Evolutionary conservation across 2,329 filamentous ascomycete genomes (phyloP).

Genomic region (Trichoderma guizhouense): DNA sequence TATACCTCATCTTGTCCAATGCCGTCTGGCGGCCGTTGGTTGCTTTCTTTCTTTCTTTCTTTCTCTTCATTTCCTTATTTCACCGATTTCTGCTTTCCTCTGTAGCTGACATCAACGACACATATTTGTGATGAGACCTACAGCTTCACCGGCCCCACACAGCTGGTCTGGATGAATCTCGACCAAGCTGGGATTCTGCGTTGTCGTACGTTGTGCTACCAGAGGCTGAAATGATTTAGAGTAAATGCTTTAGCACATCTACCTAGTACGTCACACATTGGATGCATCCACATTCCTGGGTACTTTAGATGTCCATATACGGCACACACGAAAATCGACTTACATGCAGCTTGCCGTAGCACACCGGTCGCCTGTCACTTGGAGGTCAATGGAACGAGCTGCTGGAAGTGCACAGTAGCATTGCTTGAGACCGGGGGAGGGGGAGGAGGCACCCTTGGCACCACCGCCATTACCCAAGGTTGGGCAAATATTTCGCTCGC

Average conservation of each 20-base stretch:
- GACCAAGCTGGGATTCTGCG: not conserved
- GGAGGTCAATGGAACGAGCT: not conserved
- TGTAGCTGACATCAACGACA: not conserved
- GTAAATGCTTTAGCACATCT: not conserved
- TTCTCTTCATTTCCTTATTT: not conserved
- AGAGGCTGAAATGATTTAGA: conserved; percentile 1
- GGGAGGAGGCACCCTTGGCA: not conserved
- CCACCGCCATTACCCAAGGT: not conserved
- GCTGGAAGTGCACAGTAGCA: not conserved
- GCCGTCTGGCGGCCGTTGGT: not conserved
- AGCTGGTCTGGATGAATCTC: not conserved
- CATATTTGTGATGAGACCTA: not conserved
- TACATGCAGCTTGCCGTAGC: conserved; percentile 7
- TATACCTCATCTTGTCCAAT: not conserved
- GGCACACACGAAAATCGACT: not conserved
- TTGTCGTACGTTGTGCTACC: not conserved
- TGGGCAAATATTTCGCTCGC: conserved; percentile 9
- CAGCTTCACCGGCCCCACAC: conserved; percentile 16
- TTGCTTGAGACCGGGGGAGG: not conserved
- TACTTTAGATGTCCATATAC: not conserved
- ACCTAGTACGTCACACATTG: not conserved
- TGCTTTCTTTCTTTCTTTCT: not conserved
- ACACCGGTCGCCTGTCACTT: conserved; percentile 3
- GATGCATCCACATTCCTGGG: not conserved
- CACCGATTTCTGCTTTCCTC: not conserved